A percentile compares a stretch with the other conserved stretches of the same genome.
Evolutionary conservation across 2,329 filamentous ascomycete genomes (phyloP).

Genomic region (Talaromyces rugulosus): DNA sequence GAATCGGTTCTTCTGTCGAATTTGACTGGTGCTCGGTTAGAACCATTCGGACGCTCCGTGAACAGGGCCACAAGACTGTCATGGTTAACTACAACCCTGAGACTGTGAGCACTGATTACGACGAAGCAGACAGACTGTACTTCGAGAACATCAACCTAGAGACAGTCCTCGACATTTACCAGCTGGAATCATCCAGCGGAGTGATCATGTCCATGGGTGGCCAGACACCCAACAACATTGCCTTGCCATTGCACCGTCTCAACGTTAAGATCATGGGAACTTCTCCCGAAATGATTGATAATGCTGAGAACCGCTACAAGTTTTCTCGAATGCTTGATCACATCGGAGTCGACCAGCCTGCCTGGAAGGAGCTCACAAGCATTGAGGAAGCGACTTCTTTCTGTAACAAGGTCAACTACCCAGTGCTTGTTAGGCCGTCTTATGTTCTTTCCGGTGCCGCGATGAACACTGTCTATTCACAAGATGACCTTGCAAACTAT

Average conservation of each 20-base stretch:
- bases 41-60: constrained; percentile 83
- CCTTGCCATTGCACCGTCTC: constrained; percentile 77
- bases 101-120: constrained; percentile 85
- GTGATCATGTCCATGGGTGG: constrained; percentile 95
- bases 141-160: constrained; percentile 95
- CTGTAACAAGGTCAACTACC: constrained; percentile 84
- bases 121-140: constrained; percentile 90
- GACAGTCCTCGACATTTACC: constrained; percentile 88
- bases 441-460: constrained; percentile 96
- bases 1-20: constrained; percentile 95
- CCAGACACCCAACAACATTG: constrained; percentile 97
- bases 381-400: constrained; percentile 85
- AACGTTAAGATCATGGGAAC: constrained; percentile 93
- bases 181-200: constrained; percentile 75
- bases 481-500: constrained; percentile 85
- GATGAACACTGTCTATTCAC: constrained; percentile 98
- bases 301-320: constrained; percentile 95
- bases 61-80: constrained; percentile 83
- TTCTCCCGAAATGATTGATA: constrained; percentile 98
- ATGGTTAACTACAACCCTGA: constrained; percentile 97
- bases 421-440: constrained; percentile 89
- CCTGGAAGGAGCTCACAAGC: constrained; percentile 96
- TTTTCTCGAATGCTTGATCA: constrained; percentile 97
- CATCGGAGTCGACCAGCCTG: constrained; percentile 91
- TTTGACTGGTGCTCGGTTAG: constrained; percentile 99